Base-by-base conservation (phyloP, 1,284 basidiomycete species). In the Fomes fomentarius region DNA sequence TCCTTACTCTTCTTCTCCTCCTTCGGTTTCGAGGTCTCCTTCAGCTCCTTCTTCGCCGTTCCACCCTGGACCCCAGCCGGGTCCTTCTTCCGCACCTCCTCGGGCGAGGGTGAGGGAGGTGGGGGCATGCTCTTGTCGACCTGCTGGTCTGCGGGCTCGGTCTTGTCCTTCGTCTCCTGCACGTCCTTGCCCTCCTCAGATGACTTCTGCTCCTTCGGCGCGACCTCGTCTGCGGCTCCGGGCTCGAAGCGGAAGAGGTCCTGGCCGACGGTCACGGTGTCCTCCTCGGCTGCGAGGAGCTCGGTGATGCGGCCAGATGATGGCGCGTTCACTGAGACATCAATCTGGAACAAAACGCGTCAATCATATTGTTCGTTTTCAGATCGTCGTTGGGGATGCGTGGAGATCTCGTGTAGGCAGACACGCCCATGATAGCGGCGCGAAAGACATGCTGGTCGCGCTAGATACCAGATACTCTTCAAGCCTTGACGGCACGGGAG, bases 311-410 rank as follows among this genome's bases (percentile, higher is more conserved):
- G 96, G 26, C 96, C 96, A 10, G 94, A 82, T 66, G 85, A 79
- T 15, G 96, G 93, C 11, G 96, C 93, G 71, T 98, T 99, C 57
- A 99, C 96, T 9, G 94, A 91, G 40, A 99, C 94, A 71, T 99
- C 96, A 66, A 98, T 98, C 94, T 96, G 69, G 12, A 25, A 15
- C 34, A 28, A 35, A 49, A 44, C 19, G 39, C n/a, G 39, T 49
- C 35, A 48, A 31, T 43, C 37, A 39, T 22, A 14, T 15, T 21
- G 48, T 9, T 40, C 41, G 15, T n/a, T n/a, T n/a, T n/a, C n/a
- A n/a, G n/a, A n/a, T n/a, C n/a, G n/a, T n/a, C n/a, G n/a, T n/a
- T n/a, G n/a, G n/a, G n/a, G n/a, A n/a, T n/a, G n/a, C n/a, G n/a
- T n/a, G n/a, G n/a, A n/a, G n/a, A n/a, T n/a, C n/a, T n/a, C n/a